Percentiles rank a stretch among this genome's conserved stretches.
phyloP scores from a whole-genome alignment of 2,329 filamentous ascomycete genomes.

The Ampelomyces quisqualis region DNA sequence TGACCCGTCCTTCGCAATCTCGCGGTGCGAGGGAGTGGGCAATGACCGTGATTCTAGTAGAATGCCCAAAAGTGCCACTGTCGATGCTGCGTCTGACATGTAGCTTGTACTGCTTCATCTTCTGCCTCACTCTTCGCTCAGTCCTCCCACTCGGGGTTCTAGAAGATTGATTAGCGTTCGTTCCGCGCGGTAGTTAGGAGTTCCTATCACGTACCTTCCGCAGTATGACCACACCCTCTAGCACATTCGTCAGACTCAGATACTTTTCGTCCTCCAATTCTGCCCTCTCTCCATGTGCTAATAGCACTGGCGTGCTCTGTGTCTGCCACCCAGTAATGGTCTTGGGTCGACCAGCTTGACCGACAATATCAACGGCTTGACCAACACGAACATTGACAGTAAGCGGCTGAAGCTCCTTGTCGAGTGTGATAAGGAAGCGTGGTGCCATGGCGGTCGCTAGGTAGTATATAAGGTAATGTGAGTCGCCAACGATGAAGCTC shows the following conservation, averaged over 20 bases:
- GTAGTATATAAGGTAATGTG: conserved; percentile 96
- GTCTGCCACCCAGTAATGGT: conserved; percentile 99
- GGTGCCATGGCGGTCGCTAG: conserved; percentile 96
- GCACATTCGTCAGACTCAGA: conserved; percentile 81
- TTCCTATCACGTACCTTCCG: conserved; percentile 71
- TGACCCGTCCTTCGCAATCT: conserved; percentile 7
- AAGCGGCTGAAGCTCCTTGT: conserved; percentile 89
- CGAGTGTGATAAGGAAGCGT: conserved; percentile 91
- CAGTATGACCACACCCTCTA: conserved; percentile 94
- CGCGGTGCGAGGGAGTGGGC: conserved; percentile 4
- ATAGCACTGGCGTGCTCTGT: conserved; percentile 94
- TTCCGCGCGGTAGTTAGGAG: not conserved
- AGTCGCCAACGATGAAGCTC: conserved; percentile 70
- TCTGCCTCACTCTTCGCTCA: conserved; percentile 19
- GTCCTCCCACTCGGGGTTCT: conserved; percentile 52
- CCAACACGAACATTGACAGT: conserved; percentile 96
- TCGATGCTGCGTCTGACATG: conserved; percentile 15
- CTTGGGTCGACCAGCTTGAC: conserved; percentile 94
- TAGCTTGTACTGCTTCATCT: conserved; percentile 5
- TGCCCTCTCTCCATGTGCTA: conserved; percentile 92
- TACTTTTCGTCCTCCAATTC: conserved; percentile 98
- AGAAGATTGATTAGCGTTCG: conserved; percentile 12
- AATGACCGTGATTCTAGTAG: conserved; percentile 32
- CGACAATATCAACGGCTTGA: conserved; percentile 97
- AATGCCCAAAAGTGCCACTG: conserved; percentile 22